Evolutionary conservation across 805 yeast genomes (phyloP).

Genomic region (Clavispora asparagi): DNA sequence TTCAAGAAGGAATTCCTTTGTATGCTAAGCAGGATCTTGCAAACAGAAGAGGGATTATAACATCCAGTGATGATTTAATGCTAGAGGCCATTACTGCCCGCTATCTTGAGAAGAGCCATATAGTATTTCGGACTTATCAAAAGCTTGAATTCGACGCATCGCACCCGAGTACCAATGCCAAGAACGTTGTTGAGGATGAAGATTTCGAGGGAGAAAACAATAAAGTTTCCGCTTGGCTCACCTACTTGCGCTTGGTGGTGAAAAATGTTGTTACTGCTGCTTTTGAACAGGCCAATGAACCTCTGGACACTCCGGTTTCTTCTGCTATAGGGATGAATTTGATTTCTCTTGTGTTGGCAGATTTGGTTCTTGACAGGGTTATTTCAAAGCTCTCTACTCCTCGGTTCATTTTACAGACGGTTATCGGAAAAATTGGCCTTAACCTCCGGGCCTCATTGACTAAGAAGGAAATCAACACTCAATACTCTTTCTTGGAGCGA

Average conservation of each 20-base stretch:
- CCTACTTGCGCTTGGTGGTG: conserved; percentile 7
- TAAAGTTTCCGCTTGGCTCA: background rate
- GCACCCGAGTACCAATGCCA: background rate
- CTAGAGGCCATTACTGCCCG: background rate
- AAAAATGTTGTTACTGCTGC: conserved; percentile 2
- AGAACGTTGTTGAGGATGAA: background rate
- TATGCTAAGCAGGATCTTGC: background rate
- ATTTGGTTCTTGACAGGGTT: conserved; percentile 10
- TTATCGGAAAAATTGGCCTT: background rate
- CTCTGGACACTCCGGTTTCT: background rate
- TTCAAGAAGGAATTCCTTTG: conserved; percentile 4
- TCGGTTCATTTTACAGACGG: conserved; percentile 6
- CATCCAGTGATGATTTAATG: background rate
- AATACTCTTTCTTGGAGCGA: background rate
- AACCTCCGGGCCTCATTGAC: background rate
- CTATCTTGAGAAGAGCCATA: conserved; percentile 6
- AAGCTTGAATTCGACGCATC: background rate
- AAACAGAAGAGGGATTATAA: background rate
- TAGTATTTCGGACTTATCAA: conserved; percentile 3
- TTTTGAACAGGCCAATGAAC: background rate
- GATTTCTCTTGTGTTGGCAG: conserved; percentile 11
- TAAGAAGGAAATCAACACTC: background rate
- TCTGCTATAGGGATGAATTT: conserved; percentile 10
- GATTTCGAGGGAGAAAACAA: background rate
- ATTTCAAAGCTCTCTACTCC: conserved; percentile 9